Conservation (phyloP, 1,139 yeast genomes). For the Debaryomyces sp. region DNA sequence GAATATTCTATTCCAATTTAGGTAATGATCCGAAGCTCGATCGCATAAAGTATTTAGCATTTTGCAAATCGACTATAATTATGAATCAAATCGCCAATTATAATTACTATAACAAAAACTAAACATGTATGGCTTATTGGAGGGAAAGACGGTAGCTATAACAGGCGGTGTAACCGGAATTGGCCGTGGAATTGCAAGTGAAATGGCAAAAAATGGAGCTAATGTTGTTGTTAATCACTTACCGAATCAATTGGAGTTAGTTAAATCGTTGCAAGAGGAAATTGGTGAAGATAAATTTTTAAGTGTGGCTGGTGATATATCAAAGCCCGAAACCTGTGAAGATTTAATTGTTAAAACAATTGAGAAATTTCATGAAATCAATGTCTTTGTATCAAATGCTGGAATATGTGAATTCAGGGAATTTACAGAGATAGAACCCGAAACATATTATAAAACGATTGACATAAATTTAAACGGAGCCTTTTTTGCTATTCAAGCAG, state of each 20-base stretch:
- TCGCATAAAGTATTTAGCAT: background rate
- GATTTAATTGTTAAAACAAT: conserved; percentile 29
- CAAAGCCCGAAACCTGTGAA: conserved; percentile 22
- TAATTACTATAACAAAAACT: background rate
- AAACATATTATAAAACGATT: conserved; percentile 28
- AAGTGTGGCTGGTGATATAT: conserved; percentile 35
- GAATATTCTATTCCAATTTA: background rate
- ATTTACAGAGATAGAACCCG: conserved; percentile 34
- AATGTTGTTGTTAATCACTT: conserved; percentile 22
- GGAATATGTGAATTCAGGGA: conserved; percentile 39
- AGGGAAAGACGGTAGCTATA: conserved; percentile 29
- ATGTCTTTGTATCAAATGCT: conserved; percentile 43
- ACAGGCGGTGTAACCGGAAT: conserved; percentile 47
- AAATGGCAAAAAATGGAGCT: conserved; percentile 24
- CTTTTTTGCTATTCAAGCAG: conserved; percentile 48
- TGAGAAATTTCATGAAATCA: conserved; percentile 32
- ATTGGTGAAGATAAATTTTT: conserved; percentile 21
- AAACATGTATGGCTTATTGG: conserved; percentile 11
- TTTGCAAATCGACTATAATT: background rate
- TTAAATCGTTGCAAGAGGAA: conserved; percentile 18
- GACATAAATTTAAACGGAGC: conserved; percentile 47
- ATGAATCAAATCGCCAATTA: background rate
- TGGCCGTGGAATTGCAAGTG: conserved; percentile 38
- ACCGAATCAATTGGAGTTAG: conserved; percentile 18
- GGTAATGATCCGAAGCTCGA: background rate